These are phyloP conservation scores for Naganishia vaughanmartiniae DNA, from an alignment of 768 basidiomycete species.

Conservation along the genomic window DNA sequence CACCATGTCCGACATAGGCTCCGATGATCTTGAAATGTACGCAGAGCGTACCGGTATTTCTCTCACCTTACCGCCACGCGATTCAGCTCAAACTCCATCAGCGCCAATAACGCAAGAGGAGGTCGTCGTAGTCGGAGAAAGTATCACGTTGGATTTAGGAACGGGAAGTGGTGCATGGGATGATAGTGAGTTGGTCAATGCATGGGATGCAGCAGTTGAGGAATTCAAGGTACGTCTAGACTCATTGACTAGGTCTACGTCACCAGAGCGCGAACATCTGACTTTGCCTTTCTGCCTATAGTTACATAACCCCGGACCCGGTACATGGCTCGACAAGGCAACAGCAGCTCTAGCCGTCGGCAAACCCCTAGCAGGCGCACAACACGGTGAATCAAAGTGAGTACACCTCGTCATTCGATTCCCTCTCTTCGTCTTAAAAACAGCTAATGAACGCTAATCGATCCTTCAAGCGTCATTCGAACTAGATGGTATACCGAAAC, in stretches of 20 bases:
- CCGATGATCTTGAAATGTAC: slow-evolving; percentile 14
- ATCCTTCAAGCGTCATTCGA: slow-evolving; percentile 22
- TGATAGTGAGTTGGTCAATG: slow-evolving; percentile 46
- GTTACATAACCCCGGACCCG: slow-evolving; percentile 47
- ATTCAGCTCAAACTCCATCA: background rate
- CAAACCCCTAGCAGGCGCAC: slow-evolving; percentile 37
- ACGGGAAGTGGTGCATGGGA: slow-evolving; percentile 43
- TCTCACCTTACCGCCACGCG: background rate
- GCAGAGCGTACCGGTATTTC: slow-evolving; percentile 13
- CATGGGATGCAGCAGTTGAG: slow-evolving; percentile 46
- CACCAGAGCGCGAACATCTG: background rate
- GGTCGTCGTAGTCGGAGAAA: background rate
- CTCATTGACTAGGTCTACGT: background rate
- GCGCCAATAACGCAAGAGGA: background rate
- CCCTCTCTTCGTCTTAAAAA: background rate
- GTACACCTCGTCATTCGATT: slow-evolving; percentile 10
- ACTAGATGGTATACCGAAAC: slow-evolving; percentile 34
- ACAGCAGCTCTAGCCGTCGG: slow-evolving; percentile 46
- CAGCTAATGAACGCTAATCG: slow-evolving; percentile 2
- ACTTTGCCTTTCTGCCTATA: slow-evolving; percentile 12
- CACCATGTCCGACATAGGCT: slow-evolving; percentile 13
- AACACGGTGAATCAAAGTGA: slow-evolving; percentile 36
- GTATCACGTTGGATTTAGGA: slow-evolving; percentile 7
- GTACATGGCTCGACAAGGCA: slow-evolving; percentile 49
- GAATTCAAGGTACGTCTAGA: slow-evolving; percentile 45